These are phyloP conservation scores for Clitopilus passeckerianus DNA, from an alignment of 768 basidiomycete species.

Conservation along the genomic window DNA sequence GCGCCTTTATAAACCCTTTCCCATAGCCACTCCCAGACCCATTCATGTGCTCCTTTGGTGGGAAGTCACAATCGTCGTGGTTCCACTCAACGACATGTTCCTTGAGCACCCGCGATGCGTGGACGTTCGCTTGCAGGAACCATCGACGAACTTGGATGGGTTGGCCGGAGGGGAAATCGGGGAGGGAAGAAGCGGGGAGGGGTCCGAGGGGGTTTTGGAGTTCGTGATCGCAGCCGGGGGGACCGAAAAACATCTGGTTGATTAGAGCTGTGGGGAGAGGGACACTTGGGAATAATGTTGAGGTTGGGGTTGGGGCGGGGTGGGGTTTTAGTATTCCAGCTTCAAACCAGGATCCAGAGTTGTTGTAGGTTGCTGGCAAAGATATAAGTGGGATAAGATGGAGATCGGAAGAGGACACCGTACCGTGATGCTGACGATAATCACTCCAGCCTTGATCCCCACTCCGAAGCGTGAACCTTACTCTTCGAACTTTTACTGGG, in stretches of 20 bases:
- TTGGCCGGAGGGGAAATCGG: not conserved
- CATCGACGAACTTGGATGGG: not conserved
- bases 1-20: too few relatives aligned
- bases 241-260: not conserved
- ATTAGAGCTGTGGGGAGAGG: not conserved
- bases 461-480: not conserved
- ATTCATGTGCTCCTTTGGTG: too few relatives aligned
- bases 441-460: not conserved
- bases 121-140: not conserved
- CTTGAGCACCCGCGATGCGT: not conserved
- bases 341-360: not conserved
- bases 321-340: not conserved
- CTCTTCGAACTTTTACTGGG: not conserved
- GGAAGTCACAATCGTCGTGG: too few relatives aligned
- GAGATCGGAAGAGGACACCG: too few relatives aligned
- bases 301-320: too few relatives aligned
- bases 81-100: too few relatives aligned
- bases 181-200: not conserved
- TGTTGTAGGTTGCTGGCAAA: not conserved
- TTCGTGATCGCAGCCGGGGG: not conserved
- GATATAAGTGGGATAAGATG: too few relatives aligned
- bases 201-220: not conserved
- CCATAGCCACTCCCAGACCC: too few relatives aligned
- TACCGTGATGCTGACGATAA: not conserved
- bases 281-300: not conserved